Percentiles rank a stretch among this genome's conserved stretches.
Conservation (phyloP, 192 early-diverging fungal genomes). For the Mortierella alpina region DNA sequence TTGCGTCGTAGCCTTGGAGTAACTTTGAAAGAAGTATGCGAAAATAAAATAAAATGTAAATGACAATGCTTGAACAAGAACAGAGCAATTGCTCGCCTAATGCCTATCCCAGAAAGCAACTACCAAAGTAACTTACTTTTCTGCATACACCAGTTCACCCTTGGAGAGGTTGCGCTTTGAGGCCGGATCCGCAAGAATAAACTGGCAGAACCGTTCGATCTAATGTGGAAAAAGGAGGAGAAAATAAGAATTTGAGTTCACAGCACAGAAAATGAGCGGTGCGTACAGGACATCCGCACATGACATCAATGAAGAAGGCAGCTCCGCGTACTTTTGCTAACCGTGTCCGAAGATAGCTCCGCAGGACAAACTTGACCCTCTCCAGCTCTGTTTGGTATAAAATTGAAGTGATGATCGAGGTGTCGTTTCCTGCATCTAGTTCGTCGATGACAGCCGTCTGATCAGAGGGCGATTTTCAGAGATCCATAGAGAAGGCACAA, state of each 20-base stretch:
- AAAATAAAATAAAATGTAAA: not conserved
- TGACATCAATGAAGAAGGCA: not conserved
- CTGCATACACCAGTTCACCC: slow-evolving; percentile 61
- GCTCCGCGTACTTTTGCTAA: slow-evolving; percentile 63
- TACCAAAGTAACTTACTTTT: slow-evolving; percentile 42
- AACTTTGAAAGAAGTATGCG: slow-evolving; percentile 40
- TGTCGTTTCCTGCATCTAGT: slow-evolving; percentile 38
- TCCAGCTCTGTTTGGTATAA: slow-evolving; percentile 76
- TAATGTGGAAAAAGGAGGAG: slow-evolving; percentile 13
- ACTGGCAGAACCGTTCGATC: slow-evolving; percentile 68
- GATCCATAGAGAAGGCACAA: not conserved
- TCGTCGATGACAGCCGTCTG: slow-evolving; percentile 56
- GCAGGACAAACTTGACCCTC: slow-evolving; percentile 71
- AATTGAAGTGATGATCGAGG: slow-evolving; percentile 62
- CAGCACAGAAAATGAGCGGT: not conserved
- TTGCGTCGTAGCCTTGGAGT: slow-evolving; percentile 59
- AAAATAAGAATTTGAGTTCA: not conserved
- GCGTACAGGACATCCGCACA: not conserved
- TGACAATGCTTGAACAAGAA: not conserved
- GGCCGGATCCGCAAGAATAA: slow-evolving; percentile 51
- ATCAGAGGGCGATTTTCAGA: not conserved
- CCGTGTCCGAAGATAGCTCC: slow-evolving; percentile 72
- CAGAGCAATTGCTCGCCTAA: no score
- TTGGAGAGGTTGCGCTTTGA: slow-evolving; percentile 57
- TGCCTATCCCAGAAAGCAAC: no score